Base-by-base conservation (phyloP, 768 basidiomycete genomes). In the Leccinum ochraceum region DNA sequence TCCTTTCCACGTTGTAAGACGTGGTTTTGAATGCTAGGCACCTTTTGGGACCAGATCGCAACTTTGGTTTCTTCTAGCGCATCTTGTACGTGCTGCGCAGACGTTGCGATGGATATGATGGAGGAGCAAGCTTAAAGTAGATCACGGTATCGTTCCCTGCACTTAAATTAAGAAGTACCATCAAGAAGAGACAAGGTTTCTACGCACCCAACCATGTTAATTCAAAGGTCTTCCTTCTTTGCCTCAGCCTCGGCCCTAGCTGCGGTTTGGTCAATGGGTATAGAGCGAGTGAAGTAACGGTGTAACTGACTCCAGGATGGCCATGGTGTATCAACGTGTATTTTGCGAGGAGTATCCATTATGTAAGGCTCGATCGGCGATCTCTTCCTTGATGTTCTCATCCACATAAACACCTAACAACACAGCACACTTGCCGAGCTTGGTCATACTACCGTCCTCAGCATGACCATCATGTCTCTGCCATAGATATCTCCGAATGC, bases 61-160 rank as follows among this genome's bases (percentile, higher is more conserved):
- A 75, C 72, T 63, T 79, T 83, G 63, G 86, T 83, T 61, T 90
- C 88, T 34, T 85, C 79, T 28, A 93, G 70, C 6, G 88, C 84
- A 42, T 82, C 76, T 53, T 84, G 70, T 17, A 93, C 89, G 65
- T 80, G 82, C 53, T 80, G 78, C 3, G 91, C 88, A 9, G 92
- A 90, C 44, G 78, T 73, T 4, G 88, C 81, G 62, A 94, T 89
- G 53, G 86, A 82, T 50, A 93, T 87, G 49, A 94, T 94, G 1
- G 91, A 91, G 4, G 90, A 84, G 0, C 92, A 94, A 1, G 92
- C 91, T 75, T 93, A 89, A 36, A 94, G 77, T 32, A 94, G 79
- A 73, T 94, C 92, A 48, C 92, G 86, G 75, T 94, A 94, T 65
- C 92, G 87, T 86, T 94, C 92, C 76, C 92, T 94, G 74, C 73